phyloP scores from a whole-genome alignment of 179 eudicot species.

The Actinidia chinensis region DNA sequence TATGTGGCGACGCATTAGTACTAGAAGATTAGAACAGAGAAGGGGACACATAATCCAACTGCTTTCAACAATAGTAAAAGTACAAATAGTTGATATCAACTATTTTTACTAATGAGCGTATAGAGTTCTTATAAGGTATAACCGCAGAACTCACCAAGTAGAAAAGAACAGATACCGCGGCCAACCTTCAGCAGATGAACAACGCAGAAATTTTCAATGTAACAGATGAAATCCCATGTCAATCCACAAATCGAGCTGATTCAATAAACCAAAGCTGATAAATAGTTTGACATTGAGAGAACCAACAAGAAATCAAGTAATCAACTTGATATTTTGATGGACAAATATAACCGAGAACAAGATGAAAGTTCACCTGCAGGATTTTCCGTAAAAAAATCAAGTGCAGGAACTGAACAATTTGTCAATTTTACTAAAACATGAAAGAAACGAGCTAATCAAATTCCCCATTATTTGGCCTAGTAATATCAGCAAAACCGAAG shows the following conservation, averaged over 20 bases:
- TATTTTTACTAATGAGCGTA: neutral
- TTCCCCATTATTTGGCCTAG: slow-evolving; percentile 35
- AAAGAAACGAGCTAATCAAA: slow-evolving; percentile 29
- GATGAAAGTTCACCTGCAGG: slow-evolving; percentile 41
- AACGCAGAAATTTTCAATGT: slow-evolving; percentile 56
- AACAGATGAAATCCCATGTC: slow-evolving; percentile 56
- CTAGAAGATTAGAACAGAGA: too few species aligned
- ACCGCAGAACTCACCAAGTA: slow-evolving; percentile 39
- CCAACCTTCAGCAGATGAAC: slow-evolving; percentile 45
- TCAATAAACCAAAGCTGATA: neutral
- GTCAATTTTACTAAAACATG: slow-evolving; percentile 36
- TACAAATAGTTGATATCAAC: too few species aligned
- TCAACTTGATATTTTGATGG: neutral
- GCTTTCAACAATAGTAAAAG: too few species aligned
- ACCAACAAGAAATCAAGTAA: neutral
- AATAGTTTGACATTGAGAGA: neutral
- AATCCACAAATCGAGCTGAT: slow-evolving; percentile 43
- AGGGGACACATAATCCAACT: too few species aligned
- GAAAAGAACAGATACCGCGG: slow-evolving; percentile 32
- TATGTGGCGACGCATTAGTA: too few species aligned
- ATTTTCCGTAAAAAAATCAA: slow-evolving; percentile 58
- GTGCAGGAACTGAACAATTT: slow-evolving; percentile 44
- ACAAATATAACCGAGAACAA: neutral
- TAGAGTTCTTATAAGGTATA: neutral
- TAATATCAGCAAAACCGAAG: neutral